Conservation (phyloP, 257 asterid species). For the Solanum sejunctum region DNA sequence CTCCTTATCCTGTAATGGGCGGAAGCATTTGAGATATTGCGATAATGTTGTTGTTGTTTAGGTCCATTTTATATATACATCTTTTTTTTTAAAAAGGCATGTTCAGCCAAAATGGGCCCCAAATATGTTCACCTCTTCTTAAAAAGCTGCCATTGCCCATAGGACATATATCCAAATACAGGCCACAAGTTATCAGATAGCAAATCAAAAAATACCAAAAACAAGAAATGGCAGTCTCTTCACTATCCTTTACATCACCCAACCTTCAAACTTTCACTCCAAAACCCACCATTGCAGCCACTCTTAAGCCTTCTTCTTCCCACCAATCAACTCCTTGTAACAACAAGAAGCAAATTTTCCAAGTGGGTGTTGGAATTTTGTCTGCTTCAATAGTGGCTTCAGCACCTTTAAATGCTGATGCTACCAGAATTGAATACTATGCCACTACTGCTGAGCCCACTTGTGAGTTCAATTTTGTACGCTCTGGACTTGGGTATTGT, state of each 20-base stretch:
- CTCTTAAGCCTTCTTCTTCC: slow-evolving; percentile 25
- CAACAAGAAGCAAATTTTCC: slow-evolving; percentile 30
- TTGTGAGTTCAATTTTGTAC: slow-evolving; percentile 62
- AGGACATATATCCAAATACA: neutral
- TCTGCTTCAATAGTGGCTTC: slow-evolving; percentile 59
- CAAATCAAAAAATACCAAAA: neutral
- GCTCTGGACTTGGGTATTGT: slow-evolving; percentile 85
- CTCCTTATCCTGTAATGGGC: fast-evolving
- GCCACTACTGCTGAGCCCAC: slow-evolving; percentile 78
- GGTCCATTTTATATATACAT: too few species aligned
- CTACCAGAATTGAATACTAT: slow-evolving; percentile 76
- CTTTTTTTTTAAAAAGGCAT: too few species aligned
- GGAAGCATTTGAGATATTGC: too few species aligned
- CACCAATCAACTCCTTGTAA: slow-evolving; percentile 4
- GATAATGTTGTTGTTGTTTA: too few species aligned
- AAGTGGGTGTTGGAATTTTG: slow-evolving; percentile 51
- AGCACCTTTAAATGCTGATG: slow-evolving; percentile 56
- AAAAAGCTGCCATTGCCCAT: neutral
- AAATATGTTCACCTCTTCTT: neutral
- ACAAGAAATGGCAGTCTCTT: slow-evolving; percentile 41
- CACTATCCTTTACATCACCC: slow-evolving; percentile 28
- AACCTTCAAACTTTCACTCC: slow-evolving; percentile 16
- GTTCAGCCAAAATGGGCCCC: neutral
- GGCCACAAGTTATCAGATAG: slow-evolving; percentile 18
- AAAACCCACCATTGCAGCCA: neutral